Base-by-base conservation (phyloP, 2,329 filamentous ascomycete genomes). In the Delphinella strobiligena region DNA sequence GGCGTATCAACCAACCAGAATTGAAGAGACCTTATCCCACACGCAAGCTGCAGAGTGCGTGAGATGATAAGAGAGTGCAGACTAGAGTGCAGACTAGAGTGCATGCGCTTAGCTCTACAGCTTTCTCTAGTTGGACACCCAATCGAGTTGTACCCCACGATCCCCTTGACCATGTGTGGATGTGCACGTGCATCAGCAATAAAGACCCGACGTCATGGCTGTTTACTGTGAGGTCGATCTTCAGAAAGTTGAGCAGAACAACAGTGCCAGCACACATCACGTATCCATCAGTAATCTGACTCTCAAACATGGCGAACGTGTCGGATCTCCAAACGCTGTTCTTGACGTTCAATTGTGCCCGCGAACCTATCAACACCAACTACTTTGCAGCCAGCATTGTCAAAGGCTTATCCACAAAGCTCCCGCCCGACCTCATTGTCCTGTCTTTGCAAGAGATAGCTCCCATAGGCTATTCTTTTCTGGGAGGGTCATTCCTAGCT, bases 341-440 rank as follows among this genome's bases (percentile, higher is more conserved):
- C 46, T 61, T 94, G 39, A 93, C 88, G 9, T 94, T 91, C 67
- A 96, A 96, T 58, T 93, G 85, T 54, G 89, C 74, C 22, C 82
- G 84, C 49, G 70, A 70, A 39, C 62, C 77, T 7, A 75, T 94
- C 52, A 71, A 88, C 49, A 67, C 78, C 16, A 66, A 77, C 29
- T 68, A 75, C 37, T 86, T 95, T 52, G 78, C 82, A 11, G 61
- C 69, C 38, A 68, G 64, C 27, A 71, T 91, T 41, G 60, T 55
- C 45, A 59, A 61, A 42, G 56, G 58, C 36, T 54, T 57, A 38
- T 59, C 62, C 5, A n/a, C 30, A 12, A 47, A 57, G 12, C 56
- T 80, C 58, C 67, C 86, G 4, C 87, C 69, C 3, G 77, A 81
- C 47, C 58, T 84, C 30, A 62, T 85, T 44, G 74, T 80, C 42